Evolutionary conservation across 2,329 filamentous ascomycete species (phyloP).

Genomic region (Botrytis cinerea): DNA sequence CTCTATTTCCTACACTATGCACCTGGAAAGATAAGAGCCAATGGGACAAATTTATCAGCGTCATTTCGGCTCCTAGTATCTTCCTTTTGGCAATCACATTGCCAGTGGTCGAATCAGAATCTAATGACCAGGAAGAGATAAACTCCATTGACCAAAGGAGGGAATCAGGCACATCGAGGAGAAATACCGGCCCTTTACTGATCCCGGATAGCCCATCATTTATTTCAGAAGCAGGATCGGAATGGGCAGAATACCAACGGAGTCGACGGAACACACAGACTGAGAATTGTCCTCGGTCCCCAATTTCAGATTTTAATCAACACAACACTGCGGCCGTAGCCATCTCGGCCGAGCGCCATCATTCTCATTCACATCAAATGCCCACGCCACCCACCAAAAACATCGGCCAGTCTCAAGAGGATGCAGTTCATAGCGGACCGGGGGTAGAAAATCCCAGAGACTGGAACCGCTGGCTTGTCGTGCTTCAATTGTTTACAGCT

Average conservation of each 20-base stretch:
- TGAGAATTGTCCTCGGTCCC: slow-evolving; percentile 33
- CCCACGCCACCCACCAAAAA: slow-evolving; percentile 26
- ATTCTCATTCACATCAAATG: slow-evolving; percentile 30
- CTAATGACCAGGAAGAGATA: slow-evolving; percentile 48
- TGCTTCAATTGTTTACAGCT: slow-evolving; percentile 81
- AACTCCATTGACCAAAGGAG: slow-evolving; percentile 26
- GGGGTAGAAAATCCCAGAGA: slow-evolving; percentile 39
- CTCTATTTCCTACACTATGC: slow-evolving; percentile 83
- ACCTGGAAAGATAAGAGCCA: slow-evolving; percentile 79
- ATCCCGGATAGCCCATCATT: slow-evolving; percentile 37
- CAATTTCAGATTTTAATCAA: slow-evolving; percentile 35
- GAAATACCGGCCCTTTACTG: slow-evolving; percentile 32
- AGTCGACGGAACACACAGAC: slow-evolving; percentile 48
- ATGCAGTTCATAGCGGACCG: slow-evolving; percentile 19
- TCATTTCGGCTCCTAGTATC: slow-evolving; percentile 86
- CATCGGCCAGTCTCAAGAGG: slow-evolving; percentile 23
- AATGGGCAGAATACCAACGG: slow-evolving; percentile 61
- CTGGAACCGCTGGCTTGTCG: slow-evolving; percentile 92
- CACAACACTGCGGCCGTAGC: slow-evolving; percentile 43
- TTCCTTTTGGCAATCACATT: slow-evolving; percentile 87
- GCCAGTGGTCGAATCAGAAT: slow-evolving; percentile 79
- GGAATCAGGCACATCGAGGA: slow-evolving; percentile 37
- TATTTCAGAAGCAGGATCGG: slow-evolving; percentile 46
- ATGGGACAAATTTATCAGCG: slow-evolving; percentile 80
- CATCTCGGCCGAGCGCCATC: slow-evolving; percentile 37